Evolutionary conservation across 2,329 filamentous ascomycete genomes (phyloP).

Genomic region (Alternaria tenuissima): DNA sequence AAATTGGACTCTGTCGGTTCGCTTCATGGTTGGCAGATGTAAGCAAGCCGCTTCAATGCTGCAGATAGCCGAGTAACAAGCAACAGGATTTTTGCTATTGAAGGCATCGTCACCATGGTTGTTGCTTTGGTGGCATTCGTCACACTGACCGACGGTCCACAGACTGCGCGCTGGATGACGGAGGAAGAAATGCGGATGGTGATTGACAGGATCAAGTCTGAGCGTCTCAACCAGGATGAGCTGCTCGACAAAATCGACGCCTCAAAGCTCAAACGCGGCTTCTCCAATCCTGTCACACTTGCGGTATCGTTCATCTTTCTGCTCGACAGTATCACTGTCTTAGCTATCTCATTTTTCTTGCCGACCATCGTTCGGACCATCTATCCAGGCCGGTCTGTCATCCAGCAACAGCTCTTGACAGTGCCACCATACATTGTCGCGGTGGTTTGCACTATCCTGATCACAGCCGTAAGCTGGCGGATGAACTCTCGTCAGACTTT

Average conservation of each 20-base stretch:
- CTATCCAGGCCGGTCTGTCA: slow-evolving; percentile 63
- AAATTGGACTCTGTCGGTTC: slow-evolving; percentile 64
- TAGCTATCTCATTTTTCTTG: slow-evolving; percentile 71
- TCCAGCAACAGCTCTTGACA: slow-evolving; percentile 71
- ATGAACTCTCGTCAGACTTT: slow-evolving; percentile 66
- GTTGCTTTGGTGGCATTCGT: slow-evolving; percentile 66
- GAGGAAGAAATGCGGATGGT: slow-evolving; percentile 70
- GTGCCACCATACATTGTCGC: slow-evolving; percentile 74
- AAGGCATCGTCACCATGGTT: slow-evolving; percentile 68
- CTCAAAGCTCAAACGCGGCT: slow-evolving; percentile 66
- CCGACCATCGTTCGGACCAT: slow-evolving; percentile 74
- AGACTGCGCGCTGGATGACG: slow-evolving; percentile 68
- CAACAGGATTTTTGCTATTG: slow-evolving; percentile 67
- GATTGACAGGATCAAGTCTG: slow-evolving; percentile 69
- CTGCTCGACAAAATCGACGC: slow-evolving; percentile 68
- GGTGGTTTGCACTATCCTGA: slow-evolving; percentile 66
- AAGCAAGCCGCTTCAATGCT: neutral
- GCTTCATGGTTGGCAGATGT: slow-evolving; percentile 67
- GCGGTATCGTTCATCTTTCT: slow-evolving; percentile 65
- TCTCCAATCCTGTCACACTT: slow-evolving; percentile 68
- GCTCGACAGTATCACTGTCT: slow-evolving; percentile 71
- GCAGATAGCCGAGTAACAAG: neutral
- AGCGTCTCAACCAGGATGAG: slow-evolving; percentile 65
- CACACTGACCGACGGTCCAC: slow-evolving; percentile 71
- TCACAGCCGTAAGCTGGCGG: slow-evolving; percentile 67